Base-by-base conservation (phyloP, 371 early-diverging fungal genomes). In the Encephalitozoon intestinalis region DNA sequence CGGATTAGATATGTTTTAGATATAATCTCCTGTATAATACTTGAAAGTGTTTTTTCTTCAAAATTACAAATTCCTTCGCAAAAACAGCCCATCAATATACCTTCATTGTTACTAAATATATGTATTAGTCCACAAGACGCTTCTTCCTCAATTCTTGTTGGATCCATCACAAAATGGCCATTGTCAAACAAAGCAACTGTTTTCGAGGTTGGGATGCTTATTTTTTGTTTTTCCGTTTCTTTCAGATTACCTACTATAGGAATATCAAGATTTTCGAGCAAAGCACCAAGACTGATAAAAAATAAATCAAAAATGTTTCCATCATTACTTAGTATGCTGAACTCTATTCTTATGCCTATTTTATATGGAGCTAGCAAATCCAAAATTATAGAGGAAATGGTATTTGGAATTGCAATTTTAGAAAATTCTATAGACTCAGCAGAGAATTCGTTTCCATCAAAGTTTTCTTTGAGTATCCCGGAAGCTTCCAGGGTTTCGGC, bases 121-220 rank as follows among this genome's bases (percentile, higher is more conserved):
- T 41, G 54, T 23, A 66, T 9, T 21, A 49, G 18, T 12, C 31
- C 39, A 54, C 43, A 43, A 37, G 43, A 40, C 23, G 52, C 66
- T 26, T 64, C 37, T 50, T 64, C 63, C 26, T 63, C 65, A 4
- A 66, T 39, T 23, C 39, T 65, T n/a, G 53, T 23, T 53, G 65
- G 65, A 43, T 66, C 65, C 12, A 21, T 41, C 21, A 65, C 41
- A 41, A 66, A 37, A 23, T 23, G 11, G 21, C 41, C 18, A 52
- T 66, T 52, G 23, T 73, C 41, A 73, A 52, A 73, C 11, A 73
- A 40, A 25, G 66, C 67, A 52, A 73, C 51, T 6, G 52, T 53
- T 30, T 37, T 30, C 11, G 41, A 30, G 18, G 41, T 9, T 25
- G 67, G 39, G 5, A 73, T 26, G 26, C 53, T 50, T 37, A 64